phyloP scores from a whole-genome alignment of 1,284 basidiomycete species.

The Ganoderma boninense region DNA sequence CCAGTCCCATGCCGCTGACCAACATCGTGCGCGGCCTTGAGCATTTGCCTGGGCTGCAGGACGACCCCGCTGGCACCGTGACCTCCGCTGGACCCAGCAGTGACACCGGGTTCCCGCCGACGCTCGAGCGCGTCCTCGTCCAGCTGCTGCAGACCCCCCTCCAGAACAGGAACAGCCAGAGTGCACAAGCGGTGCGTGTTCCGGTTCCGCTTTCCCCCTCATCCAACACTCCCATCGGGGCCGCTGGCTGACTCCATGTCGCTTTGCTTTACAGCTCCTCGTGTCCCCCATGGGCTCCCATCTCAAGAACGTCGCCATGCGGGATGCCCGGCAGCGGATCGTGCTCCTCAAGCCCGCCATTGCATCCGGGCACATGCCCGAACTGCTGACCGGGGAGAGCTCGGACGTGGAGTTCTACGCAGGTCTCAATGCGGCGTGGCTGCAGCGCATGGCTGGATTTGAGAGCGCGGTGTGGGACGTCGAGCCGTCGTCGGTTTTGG shows the following conservation, averaged over 20 bases:
- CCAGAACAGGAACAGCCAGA: background rate
- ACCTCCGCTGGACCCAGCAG: too few relatives aligned
- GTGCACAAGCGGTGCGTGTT: background rate
- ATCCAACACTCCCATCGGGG: too few relatives aligned
- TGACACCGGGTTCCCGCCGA: background rate
- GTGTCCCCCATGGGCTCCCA: background rate
- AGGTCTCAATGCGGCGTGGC: background rate
- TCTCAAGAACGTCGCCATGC: background rate
- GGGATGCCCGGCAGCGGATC: background rate
- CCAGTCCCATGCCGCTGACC: background rate
- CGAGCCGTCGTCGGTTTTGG: background rate
- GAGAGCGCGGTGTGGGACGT: background rate
- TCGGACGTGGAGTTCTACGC: background rate
- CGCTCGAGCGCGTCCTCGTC: background rate
- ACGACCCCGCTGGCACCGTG: too few relatives aligned
- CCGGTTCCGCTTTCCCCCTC: too few relatives aligned
- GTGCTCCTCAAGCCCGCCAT: background rate
- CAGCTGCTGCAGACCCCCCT: background rate
- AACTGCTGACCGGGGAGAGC: background rate
- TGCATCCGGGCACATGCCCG: background rate
- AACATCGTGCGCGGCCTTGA: background rate
- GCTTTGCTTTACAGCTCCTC: background rate
- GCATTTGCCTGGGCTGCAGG: background rate
- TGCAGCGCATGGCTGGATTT: background rate
- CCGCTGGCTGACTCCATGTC: background rate